Evolutionary conservation across 345 rosid genomes (phyloP).

Genomic region (Acer negundo): DNA sequence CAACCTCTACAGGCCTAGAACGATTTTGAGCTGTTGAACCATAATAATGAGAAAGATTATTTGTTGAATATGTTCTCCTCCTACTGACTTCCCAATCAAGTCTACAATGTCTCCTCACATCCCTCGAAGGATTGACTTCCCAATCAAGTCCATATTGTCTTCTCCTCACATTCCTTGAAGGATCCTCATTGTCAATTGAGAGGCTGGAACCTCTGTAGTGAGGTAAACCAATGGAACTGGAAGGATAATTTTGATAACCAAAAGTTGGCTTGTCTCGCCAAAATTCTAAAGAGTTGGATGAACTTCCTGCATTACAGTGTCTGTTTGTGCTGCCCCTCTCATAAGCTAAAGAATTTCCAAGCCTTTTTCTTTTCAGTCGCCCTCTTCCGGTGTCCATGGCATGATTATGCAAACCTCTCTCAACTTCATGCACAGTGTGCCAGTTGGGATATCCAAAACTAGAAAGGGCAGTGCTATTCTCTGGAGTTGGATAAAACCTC

Average conservation of each 20-base stretch:
- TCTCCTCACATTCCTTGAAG: slow-evolving; percentile 26
- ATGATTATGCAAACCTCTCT: slow-evolving; percentile 23
- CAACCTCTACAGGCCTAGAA: neutral
- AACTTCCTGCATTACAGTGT: slow-evolving; percentile 30
- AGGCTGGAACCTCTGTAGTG: slow-evolving; percentile 15
- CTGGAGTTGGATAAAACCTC: slow-evolving; percentile 21
- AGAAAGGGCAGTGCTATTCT: slow-evolving; percentile 19
- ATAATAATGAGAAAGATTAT: slow-evolving; percentile 3
- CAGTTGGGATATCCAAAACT: slow-evolving; percentile 16
- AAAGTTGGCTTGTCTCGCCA: slow-evolving; percentile 15
- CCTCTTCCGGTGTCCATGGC: slow-evolving; percentile 23
- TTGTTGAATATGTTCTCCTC: slow-evolving; percentile 7
- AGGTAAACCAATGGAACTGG: slow-evolving; percentile 23
- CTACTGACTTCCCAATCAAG: slow-evolving; percentile 20
- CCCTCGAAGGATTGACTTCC: slow-evolving; percentile 6
- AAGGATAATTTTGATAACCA: slow-evolving; percentile 22
- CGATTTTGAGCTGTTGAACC: slow-evolving; percentile 1
- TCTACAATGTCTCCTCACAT: slow-evolving; percentile 23
- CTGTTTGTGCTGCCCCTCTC: slow-evolving; percentile 29
- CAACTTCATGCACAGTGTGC: slow-evolving; percentile 16
- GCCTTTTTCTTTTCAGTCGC: slow-evolving; percentile 28
- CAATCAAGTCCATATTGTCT: slow-evolving; percentile 10
- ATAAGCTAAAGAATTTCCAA: slow-evolving; percentile 4
- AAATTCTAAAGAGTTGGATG: slow-evolving; percentile 27
- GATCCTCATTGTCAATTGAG: slow-evolving; percentile 11